phyloP scores from a whole-genome alignment of 1,139 yeast species.

The Geotrichum siamense region DNA sequence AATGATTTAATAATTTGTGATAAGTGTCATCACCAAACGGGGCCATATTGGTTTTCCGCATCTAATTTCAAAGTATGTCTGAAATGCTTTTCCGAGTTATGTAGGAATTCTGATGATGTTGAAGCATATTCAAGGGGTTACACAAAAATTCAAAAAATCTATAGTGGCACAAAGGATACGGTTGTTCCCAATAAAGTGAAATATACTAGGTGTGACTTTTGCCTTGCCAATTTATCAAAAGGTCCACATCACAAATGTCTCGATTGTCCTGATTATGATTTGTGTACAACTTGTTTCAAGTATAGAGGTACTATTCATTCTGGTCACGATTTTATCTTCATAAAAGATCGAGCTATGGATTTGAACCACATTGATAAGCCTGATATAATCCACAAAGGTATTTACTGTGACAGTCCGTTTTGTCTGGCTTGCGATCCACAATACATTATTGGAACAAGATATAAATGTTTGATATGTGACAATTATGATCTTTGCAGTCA shows the following conservation, averaged over 20 bases:
- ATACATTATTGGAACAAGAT: slow-evolving; percentile 41
- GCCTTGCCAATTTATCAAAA: slow-evolving; percentile 22
- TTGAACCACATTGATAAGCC: background rate
- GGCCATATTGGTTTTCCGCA: background rate
- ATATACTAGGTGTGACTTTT: slow-evolving; percentile 16
- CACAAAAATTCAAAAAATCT: background rate
- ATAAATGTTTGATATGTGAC: slow-evolving; percentile 44
- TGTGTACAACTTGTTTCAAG: slow-evolving; percentile 39
- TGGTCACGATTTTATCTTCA: slow-evolving; percentile 23
- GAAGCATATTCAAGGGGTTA: background rate
- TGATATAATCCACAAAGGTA: slow-evolving; percentile 2
- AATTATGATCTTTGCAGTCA: slow-evolving; percentile 47
- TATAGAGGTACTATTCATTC: slow-evolving; percentile 15
- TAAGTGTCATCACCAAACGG: slow-evolving; percentile 1
- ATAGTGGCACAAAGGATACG: background rate
- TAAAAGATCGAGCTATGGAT: slow-evolving; percentile 12
- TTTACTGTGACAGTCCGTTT: slow-evolving; percentile 42
- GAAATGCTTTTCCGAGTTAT: background rate
- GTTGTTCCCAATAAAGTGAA: background rate
- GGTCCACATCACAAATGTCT: slow-evolving; percentile 43
- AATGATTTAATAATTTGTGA: slow-evolving; percentile 1
- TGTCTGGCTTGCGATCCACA: slow-evolving; percentile 22
- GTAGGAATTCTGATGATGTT: background rate
- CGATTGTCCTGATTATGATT: slow-evolving; percentile 42
- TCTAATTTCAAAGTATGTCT: slow-evolving; percentile 7